Percentiles rank a stretch among this genome's conserved stretches.
These are phyloP conservation scores for Podospora comata DNA, from an alignment of 495 filamentous ascomycete species.

Conservation along the genomic window DNA sequence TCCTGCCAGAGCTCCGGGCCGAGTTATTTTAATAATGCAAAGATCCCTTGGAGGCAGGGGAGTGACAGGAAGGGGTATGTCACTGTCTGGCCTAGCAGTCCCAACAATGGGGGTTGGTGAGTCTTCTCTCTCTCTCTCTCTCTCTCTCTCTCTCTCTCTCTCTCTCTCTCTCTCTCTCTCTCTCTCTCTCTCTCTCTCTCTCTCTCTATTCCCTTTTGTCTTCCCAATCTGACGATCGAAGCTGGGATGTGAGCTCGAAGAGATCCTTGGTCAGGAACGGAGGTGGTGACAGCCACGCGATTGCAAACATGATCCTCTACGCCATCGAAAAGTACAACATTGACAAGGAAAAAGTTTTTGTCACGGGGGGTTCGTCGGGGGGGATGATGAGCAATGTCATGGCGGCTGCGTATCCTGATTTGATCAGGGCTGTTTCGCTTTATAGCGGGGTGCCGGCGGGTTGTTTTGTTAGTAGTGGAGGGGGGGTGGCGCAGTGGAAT, in stretches of 20 bases:
- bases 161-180: no score
- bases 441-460: slow-evolving; percentile 59
- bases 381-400: slow-evolving; percentile 53
- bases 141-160: background rate
- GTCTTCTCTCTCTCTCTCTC: background rate
- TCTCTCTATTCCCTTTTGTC: no score
- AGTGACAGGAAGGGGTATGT: slow-evolving; percentile 57
- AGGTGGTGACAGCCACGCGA: slow-evolving; percentile 41
- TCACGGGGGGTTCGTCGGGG: slow-evolving; percentile 41
- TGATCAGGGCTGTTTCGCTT: slow-evolving; percentile 52
- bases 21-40: slow-evolving; percentile 48
- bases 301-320: slow-evolving; percentile 44
- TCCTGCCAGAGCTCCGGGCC: slow-evolving; percentile 54
- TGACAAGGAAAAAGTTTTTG: slow-evolving; percentile 36
- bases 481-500: slow-evolving; percentile 44
- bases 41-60: slow-evolving; percentile 48
- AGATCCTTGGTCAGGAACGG: slow-evolving; percentile 38
- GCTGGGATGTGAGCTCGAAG: slow-evolving; percentile 58
- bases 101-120: slow-evolving; percentile 24
- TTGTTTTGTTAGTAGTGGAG: slow-evolving; percentile 47
- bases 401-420: slow-evolving; percentile 55
- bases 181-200: no score
- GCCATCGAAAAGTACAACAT: slow-evolving; percentile 34
- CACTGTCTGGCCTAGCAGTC: slow-evolving; percentile 51
- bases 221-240: slow-evolving; percentile 20